phyloP scores from a whole-genome alignment of 495 filamentous ascomycete species.

The Penicillium arizonense region DNA sequence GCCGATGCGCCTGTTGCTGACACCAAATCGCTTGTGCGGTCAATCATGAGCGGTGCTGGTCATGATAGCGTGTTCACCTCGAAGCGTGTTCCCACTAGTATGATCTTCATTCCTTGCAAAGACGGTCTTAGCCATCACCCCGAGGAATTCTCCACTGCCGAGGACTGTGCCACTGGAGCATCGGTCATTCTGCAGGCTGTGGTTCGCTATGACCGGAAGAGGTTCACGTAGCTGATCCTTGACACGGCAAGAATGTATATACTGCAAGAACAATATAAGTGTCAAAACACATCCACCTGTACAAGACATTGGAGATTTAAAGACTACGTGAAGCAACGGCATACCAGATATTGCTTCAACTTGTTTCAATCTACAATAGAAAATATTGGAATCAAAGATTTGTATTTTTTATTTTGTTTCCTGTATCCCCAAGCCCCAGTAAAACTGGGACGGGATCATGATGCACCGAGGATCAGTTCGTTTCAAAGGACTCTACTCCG shows the following conservation, averaged over 20 bases:
- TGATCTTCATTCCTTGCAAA: conserved; percentile 67
- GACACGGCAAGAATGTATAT: neutral
- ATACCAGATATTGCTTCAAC: conserved; percentile 16
- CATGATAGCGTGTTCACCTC: conserved; percentile 67
- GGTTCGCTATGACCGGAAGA: conserved; percentile 56
- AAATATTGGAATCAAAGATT: conserved; percentile 26
- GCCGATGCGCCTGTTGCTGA: conserved; percentile 45
- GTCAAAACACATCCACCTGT: neutral
- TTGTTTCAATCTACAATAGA: conserved; percentile 34
- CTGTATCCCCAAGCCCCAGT: conserved; percentile 23
- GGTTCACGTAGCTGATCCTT: conserved; percentile 21
- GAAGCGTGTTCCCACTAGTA: conserved; percentile 58
- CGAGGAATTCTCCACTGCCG: conserved; percentile 56
- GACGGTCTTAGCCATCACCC: conserved; percentile 68
- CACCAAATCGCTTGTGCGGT: conserved; percentile 38
- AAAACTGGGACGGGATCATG: conserved; percentile 15
- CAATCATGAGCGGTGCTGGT: conserved; percentile 56
- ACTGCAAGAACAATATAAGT: neutral
- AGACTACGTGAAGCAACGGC: too few relatives aligned
- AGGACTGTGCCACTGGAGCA: conserved; percentile 62
- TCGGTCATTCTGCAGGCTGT: conserved; percentile 62
- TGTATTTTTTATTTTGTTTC: conserved; percentile 30
- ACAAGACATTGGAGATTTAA: neutral
- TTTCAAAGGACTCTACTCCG: conserved; percentile 36
- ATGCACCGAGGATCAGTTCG: conserved; percentile 24